Evolutionary conservation across 352 stramenopile genomes (phyloP).

Genomic region (Phytophthora macrochlamydospora): DNA sequence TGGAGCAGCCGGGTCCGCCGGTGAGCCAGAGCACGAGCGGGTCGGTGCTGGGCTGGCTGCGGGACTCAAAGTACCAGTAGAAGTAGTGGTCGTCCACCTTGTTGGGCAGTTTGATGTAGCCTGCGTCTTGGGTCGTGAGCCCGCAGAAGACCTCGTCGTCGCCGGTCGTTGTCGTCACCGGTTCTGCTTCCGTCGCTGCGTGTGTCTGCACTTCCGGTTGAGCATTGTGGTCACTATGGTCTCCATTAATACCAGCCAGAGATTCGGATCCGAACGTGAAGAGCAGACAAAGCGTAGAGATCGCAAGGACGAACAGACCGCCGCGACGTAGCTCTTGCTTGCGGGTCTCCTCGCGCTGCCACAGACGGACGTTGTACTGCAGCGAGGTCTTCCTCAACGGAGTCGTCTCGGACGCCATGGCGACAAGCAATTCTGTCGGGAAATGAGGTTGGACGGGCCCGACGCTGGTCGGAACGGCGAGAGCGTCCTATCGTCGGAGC

Average conservation of each 20-base stretch:
- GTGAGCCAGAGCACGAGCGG: conserved; percentile 75
- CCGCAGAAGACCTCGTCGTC: conserved; percentile 48
- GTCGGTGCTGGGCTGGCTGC: conserved; percentile 42
- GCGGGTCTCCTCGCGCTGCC: conserved; percentile 27
- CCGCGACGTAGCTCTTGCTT: conserved; percentile 30
- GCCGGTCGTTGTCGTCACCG: conserved; percentile 11
- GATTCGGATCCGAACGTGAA: conserved; percentile 22
- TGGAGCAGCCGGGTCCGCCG: conserved; percentile 41
- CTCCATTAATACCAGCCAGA: conserved; percentile 2
- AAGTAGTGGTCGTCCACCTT: conserved; percentile 48
- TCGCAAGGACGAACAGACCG: conserved; percentile 27
- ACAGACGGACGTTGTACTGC: conserved; percentile 33
- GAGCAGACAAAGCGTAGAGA: conserved; percentile 27
- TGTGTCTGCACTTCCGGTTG: conserved; percentile 25
- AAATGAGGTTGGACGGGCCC: not conserved
- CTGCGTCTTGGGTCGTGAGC: conserved; percentile 48
- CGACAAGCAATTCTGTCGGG: not conserved
- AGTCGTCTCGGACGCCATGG: conserved; percentile 31
- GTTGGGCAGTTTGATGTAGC: conserved; percentile 39
- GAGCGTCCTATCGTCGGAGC: conserved; percentile 21
- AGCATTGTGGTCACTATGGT: conserved; percentile 1
- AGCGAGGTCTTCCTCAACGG: conserved; percentile 30
- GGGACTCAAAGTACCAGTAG: conserved; percentile 61
- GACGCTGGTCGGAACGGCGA: conserved; percentile 7
- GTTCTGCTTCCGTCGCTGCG: conserved; percentile 17